These are phyloP conservation scores for Tanacetum coccineum DNA, from an alignment of 129 eudicot species.

Conservation along the genomic window DNA sequence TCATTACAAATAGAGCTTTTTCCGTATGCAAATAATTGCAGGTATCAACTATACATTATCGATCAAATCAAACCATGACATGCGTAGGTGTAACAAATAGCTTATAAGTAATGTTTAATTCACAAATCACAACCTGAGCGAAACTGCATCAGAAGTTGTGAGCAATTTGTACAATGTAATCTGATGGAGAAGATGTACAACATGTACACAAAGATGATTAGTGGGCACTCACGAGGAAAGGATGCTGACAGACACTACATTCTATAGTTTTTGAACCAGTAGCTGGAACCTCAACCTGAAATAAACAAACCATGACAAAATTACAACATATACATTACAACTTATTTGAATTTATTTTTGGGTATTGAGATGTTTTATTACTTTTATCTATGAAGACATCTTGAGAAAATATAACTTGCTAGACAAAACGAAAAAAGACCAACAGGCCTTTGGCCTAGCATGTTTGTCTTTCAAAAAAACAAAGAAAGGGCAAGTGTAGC, in stretches of 20 bases:
- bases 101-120: not conserved
- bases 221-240: conserved; percentile 63
- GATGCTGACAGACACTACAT: conserved; percentile 80
- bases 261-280: conserved; percentile 76
- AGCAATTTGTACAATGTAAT: conserved; percentile 5
- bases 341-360: too few species aligned
- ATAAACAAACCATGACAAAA: not conserved
- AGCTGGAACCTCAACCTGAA: conserved; percentile 70
- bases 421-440: too few species aligned
- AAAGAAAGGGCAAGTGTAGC: not conserved
- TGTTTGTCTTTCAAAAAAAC: not conserved
- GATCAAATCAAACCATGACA: not conserved
- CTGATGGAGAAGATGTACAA: conserved; percentile 1
- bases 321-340: not conserved
- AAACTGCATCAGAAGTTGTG: not conserved
- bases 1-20: conserved; percentile 7
- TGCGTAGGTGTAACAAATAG: conserved; percentile 8
- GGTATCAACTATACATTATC: conserved; percentile 4
- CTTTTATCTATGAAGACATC: not conserved
- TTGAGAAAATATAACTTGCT: too few species aligned
- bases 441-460: too few species aligned
- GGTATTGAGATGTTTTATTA: too few species aligned
- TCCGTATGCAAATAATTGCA: conserved; percentile 6
- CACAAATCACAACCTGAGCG: conserved; percentile 9
- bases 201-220: conserved; percentile 22